These are phyloP conservation scores for Sporisorium scitamineum DNA, from an alignment of 1,284 basidiomycete species.

Conservation along the genomic window DNA sequence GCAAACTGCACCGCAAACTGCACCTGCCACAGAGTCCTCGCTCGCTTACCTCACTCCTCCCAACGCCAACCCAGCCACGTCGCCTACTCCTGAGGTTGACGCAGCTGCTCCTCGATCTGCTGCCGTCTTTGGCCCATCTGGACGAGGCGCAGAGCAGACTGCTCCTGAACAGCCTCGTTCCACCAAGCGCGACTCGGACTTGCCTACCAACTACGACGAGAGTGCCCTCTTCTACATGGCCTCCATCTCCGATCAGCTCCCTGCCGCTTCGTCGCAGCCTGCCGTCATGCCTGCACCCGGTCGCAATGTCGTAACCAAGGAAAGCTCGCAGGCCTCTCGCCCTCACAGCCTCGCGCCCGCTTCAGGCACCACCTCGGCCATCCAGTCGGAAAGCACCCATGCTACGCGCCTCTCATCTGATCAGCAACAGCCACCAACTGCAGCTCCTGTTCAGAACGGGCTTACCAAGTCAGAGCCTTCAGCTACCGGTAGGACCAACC, in stretches of 20 bases:
- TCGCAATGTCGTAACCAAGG: conserved; percentile 30
- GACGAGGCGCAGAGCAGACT: conserved; percentile 40
- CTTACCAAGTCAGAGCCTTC: conserved; percentile 9
- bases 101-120: conserved; percentile 14
- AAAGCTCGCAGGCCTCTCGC: conserved; percentile 38
- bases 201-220: conserved; percentile 57
- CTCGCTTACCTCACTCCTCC: conserved; percentile 31
- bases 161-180: conserved; percentile 22
- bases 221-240: conserved; percentile 63
- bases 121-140: conserved; percentile 42
- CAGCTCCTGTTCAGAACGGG: conserved; percentile 6
- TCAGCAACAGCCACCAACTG: conserved; percentile 15
- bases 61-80: conserved; percentile 11
- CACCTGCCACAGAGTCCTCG: conserved; percentile 23
- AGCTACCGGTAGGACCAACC: conserved; percentile 2
- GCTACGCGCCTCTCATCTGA: conserved; percentile 41
- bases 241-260: conserved; percentile 62
- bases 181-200: conserved; percentile 34
- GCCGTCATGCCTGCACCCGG: conserved; percentile 34
- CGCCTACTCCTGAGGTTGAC: conserved; percentile 13
- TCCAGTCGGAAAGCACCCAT: conserved; percentile 41
- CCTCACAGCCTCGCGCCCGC: conserved; percentile 40
- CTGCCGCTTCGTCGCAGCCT: conserved; percentile 35
- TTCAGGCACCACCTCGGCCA: conserved; percentile 33
- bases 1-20: conserved; percentile 12